These are phyloP conservation scores for Anisodus tanguticus DNA, from an alignment of 257 asterid genomes.

Conservation along the genomic window DNA sequence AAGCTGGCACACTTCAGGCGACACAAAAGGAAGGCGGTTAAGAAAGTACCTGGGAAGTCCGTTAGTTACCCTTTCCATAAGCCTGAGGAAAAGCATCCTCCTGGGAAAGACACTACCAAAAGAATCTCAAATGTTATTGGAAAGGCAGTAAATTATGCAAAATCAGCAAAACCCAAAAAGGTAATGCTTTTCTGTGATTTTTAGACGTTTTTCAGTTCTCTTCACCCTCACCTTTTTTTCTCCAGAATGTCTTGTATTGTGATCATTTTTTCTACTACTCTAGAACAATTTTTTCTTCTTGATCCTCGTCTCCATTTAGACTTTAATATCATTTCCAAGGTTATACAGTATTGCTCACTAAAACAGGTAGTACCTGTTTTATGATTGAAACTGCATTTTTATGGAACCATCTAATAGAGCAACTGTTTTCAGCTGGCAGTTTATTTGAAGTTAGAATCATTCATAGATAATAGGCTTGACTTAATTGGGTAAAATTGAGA, in stretches of 20 bases:
- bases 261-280: too few species aligned
- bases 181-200: constrained; percentile 44
- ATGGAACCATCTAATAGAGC: constrained; percentile 17
- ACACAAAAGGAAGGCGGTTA: constrained; percentile 83
- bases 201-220: not conserved
- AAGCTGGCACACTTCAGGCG: constrained; percentile 87
- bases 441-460: constrained; percentile 2
- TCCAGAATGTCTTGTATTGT: not conserved
- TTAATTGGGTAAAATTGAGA: not conserved
- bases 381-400: constrained; percentile 5
- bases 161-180: constrained; percentile 83
- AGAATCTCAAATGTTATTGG: constrained; percentile 91
- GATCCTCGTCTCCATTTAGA: too few species aligned
- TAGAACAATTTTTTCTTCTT: too few species aligned
- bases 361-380: constrained; percentile 14
- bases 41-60: constrained; percentile 78
- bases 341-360: not conserved
- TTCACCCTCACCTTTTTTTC: not conserved
- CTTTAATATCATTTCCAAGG: too few species aligned
- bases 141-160: constrained; percentile 85
- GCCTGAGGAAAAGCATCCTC: constrained; percentile 88
- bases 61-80: constrained; percentile 70
- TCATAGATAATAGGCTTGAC: constrained; percentile 2
- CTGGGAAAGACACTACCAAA: constrained; percentile 87
- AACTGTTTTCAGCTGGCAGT: constrained; percentile 1